Evolutionary conservation across 2,329 filamentous ascomycete species (phyloP).

Genomic region (Aspergillus uvarum): DNA sequence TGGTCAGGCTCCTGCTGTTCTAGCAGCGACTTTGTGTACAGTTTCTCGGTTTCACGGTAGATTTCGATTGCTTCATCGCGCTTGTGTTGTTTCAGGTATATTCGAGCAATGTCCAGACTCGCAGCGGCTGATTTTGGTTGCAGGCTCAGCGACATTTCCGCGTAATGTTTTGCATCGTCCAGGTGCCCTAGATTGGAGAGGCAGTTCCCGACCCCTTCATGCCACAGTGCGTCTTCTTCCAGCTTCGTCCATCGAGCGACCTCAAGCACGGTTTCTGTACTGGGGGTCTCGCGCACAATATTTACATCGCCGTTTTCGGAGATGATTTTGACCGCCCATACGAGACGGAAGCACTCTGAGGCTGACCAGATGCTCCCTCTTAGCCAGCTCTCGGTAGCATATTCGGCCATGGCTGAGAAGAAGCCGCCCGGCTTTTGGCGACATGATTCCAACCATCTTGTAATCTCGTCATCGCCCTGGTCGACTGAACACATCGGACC

Average conservation of each 20-base stretch:
- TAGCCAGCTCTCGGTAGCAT: not conserved
- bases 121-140: not conserved
- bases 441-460: not conserved
- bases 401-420: not conserved
- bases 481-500: not conserved
- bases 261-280: not conserved
- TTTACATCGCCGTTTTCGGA: not conserved
- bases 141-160: not conserved
- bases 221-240: not conserved
- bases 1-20: not conserved
- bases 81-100: not conserved
- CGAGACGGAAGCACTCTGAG: not conserved
- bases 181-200: not conserved
- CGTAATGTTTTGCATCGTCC: not conserved
- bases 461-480: not conserved
- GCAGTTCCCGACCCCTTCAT: not conserved
- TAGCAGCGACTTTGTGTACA: not conserved
- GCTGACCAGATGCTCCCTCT: not conserved
- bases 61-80: not conserved
- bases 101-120: not conserved
- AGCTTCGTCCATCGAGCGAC: not conserved
- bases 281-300: not conserved
- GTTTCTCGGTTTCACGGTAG: not conserved
- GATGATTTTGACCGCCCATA: not conserved
- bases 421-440: not conserved